Percentiles rank a stretch among this genome's conserved stretches.
Evolutionary conservation across 164 flowering plant species (phyloP).

Genomic region (Malania oleifera): DNA sequence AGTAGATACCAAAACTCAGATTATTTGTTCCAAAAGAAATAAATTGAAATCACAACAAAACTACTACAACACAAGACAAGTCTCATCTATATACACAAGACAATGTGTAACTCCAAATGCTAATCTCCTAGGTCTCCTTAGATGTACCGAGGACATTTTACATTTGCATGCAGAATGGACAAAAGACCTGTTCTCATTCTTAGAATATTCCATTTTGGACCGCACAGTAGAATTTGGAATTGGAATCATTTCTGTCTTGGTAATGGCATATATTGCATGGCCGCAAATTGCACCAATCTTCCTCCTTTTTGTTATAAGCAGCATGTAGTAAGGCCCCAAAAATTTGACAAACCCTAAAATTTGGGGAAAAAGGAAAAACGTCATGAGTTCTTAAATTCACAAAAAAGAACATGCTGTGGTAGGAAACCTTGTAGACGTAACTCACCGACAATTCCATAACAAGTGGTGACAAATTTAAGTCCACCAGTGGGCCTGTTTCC

Average conservation of each 20-base stretch:
- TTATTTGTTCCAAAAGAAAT: constrained; percentile 13
- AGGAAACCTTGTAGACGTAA: background rate
- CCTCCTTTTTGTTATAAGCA: constrained; percentile 90
- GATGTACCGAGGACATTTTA: constrained; percentile 41
- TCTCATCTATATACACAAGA: constrained; percentile 30
- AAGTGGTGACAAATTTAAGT: constrained; percentile 71
- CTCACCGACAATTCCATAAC: constrained; percentile 95
- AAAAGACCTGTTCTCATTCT: constrained; percentile 96
- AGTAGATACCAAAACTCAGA: constrained; percentile 21
- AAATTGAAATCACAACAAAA: constrained; percentile 9
- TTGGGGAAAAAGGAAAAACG: constrained; percentile 10
- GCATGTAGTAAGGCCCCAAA: constrained; percentile 96
- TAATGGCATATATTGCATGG: constrained; percentile 69
- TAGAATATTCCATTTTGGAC: constrained; percentile 68
- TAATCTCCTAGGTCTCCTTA: constrained; percentile 32
- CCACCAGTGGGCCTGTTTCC: constrained; percentile 90
- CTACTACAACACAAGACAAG: constrained; percentile 11
- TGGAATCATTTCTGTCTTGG: constrained; percentile 81
- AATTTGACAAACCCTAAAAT: constrained; percentile 78
- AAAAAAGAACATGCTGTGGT: background rate
- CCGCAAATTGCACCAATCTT: constrained; percentile 84
- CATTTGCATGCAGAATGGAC: constrained; percentile 76
- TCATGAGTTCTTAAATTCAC: constrained; percentile 3
- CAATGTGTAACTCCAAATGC: constrained; percentile 18
- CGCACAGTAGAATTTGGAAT: constrained; percentile 62